phyloP scores from a whole-genome alignment of 495 filamentous ascomycete genomes.

The Pyronema omphalodes region DNA sequence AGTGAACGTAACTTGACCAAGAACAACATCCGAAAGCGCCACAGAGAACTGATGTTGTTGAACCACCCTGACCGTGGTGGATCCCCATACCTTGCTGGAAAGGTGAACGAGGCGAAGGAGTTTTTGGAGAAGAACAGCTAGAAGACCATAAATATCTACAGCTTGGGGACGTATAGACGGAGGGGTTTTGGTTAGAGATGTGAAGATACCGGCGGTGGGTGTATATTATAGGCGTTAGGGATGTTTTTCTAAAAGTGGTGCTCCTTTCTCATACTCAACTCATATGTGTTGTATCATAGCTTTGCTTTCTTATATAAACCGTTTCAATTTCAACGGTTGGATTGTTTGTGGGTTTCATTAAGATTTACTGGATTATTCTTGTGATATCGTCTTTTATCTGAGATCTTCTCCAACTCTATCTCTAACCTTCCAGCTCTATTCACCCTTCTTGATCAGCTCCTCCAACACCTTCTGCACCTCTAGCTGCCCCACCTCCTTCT shows the following conservation, averaged over 20 bases:
- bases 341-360: too few species aligned
- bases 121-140: conserved; percentile 59
- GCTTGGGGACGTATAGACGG: too few species aligned
- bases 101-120: conserved; percentile 96
- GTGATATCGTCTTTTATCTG: not conserved
- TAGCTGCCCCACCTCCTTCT: not conserved
- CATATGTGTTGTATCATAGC: too few species aligned
- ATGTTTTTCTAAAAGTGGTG: too few species aligned
- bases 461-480: not conserved
- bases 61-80: conserved; percentile 97
- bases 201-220: too few species aligned
- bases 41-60: conserved; percentile 87
- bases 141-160: too few species aligned
- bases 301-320: too few species aligned
- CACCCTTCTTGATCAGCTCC: not conserved
- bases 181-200: too few species aligned
- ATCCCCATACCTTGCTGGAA: conserved; percentile 88
- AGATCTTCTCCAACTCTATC: not conserved
- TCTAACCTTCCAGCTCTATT: not conserved
- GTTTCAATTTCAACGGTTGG: too few species aligned
- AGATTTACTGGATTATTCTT: too few species aligned
- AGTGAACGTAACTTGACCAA: conserved; percentile 76
- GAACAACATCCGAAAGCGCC: conserved; percentile 87
- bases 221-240: too few species aligned
- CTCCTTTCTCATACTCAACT: too few species aligned